These are phyloP conservation scores for Geotrichum phurueaensis DNA, from an alignment of 1,139 yeast species.

Conservation along the genomic window DNA sequence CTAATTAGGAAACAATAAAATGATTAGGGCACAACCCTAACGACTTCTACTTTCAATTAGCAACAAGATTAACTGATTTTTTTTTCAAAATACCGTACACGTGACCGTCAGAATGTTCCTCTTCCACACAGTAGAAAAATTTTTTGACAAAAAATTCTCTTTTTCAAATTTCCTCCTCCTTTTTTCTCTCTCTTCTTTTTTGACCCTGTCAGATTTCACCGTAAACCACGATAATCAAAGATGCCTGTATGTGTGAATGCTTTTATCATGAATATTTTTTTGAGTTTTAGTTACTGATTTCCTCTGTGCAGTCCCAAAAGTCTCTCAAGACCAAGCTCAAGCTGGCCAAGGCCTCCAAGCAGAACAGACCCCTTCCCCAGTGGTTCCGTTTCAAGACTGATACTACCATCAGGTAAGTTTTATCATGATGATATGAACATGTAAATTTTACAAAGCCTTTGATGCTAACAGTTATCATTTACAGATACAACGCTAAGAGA, in stretches of 20 bases:
- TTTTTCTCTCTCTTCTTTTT: slow-evolving; percentile 4
- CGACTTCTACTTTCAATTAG: neutral
- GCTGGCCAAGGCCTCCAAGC: slow-evolving; percentile 98
- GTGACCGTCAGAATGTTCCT: too few relatives aligned
- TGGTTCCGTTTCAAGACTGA: slow-evolving; percentile 99
- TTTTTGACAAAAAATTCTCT: neutral
- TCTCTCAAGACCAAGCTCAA: slow-evolving; percentile 97
- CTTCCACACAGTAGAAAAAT: neutral
- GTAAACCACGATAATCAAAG: slow-evolving; percentile 13
- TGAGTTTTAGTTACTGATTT: neutral
- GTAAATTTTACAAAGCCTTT: neutral
- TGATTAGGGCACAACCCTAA: slow-evolving; percentile 13
- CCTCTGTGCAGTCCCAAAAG: slow-evolving; percentile 63
- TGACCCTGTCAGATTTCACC: slow-evolving; percentile 10
- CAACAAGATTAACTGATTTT: neutral
- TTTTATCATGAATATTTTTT: neutral
- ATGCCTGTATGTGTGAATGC: slow-evolving; percentile 12
- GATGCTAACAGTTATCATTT: neutral
- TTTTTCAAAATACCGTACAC: neutral
- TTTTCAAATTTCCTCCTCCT: neutral
- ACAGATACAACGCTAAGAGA: slow-evolving; percentile 95
- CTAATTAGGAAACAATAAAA: neutral
- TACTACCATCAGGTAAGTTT: slow-evolving; percentile 71
- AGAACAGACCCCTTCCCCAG: slow-evolving; percentile 99
- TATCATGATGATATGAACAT: neutral